These are phyloP conservation scores for Citrus glauca DNA, from an alignment of 345 rosid genomes.

Conservation along the genomic window DNA sequence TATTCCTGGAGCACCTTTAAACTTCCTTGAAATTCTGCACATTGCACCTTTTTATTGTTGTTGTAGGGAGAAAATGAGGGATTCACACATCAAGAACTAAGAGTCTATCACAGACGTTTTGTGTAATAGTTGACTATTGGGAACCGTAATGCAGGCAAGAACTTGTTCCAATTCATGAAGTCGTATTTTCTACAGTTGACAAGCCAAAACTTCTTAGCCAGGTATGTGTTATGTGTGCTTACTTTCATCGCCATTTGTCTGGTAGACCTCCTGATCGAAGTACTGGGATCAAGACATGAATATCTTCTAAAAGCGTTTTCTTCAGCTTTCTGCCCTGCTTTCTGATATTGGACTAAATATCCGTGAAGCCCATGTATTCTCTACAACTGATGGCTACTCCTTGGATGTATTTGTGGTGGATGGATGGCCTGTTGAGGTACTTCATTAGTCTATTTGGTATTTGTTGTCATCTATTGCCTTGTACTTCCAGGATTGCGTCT, in stretches of 20 bases:
- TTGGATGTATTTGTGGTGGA: constrained; percentile 78
- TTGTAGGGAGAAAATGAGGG: background rate
- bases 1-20: background rate
- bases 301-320: constrained; percentile 32
- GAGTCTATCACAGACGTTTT: background rate
- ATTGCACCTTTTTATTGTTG: background rate
- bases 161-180: constrained; percentile 52
- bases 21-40: background rate
- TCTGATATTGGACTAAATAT: constrained; percentile 76
- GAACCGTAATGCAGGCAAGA: constrained; percentile 47
- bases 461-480: background rate
- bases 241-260: background rate
- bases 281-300: background rate
- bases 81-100: background rate
- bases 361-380: constrained; percentile 81
- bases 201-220: constrained; percentile 78
- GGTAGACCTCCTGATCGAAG: constrained; percentile 3
- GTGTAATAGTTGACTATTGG: constrained; percentile 11
- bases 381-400: constrained; percentile 74
- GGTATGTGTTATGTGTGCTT: constrained; percentile 26
- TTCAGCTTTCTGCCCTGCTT: constrained; percentile 73
- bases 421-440: constrained; percentile 69
- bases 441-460: background rate
- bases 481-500: background rate
- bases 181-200: constrained; percentile 65